phyloP scores from a whole-genome alignment of 108 stramenopile genomes.

The Aureococcus anophagefferens region DNA sequence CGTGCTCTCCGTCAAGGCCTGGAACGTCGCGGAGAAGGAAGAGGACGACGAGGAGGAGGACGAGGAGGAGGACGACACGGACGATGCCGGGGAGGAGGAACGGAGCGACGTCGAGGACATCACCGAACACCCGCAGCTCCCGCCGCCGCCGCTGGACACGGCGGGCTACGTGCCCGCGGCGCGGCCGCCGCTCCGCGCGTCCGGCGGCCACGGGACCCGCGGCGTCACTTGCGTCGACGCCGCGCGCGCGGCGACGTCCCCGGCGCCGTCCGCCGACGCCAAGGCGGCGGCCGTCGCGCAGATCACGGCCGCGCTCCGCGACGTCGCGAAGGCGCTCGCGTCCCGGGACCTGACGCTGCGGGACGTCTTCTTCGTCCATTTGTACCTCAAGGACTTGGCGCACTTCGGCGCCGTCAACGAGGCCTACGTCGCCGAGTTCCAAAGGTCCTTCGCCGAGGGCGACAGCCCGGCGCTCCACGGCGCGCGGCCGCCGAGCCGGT shows the following conservation, averaged over 20 bases:
- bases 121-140: too few relatives aligned
- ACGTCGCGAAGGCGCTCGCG: slow-evolving; percentile 5
- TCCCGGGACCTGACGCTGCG: slow-evolving; percentile 27
- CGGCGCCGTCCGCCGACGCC: too few relatives aligned
- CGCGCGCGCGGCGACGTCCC: too few relatives aligned
- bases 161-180: too few relatives aligned
- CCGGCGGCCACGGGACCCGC: too few relatives aligned
- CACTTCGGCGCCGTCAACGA: slow-evolving; percentile 75
- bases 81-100: too few relatives aligned
- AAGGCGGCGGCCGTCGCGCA: too few relatives aligned
- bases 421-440: slow-evolving; percentile 71
- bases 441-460: too few relatives aligned
- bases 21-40: not conserved
- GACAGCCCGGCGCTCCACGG: too few relatives aligned
- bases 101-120: not conserved
- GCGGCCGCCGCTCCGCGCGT: too few relatives aligned
- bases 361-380: slow-evolving; percentile 81
- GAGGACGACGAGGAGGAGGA: not conserved
- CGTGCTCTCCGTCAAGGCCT: not conserved
- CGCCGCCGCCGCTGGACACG: not conserved
- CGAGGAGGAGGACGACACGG: slow-evolving; percentile 12
- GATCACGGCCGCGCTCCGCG: slow-evolving; percentile 6
- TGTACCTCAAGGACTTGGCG: slow-evolving; percentile 79
- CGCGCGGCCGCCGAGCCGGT: slow-evolving; percentile 62
- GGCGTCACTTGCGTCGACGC: slow-evolving; percentile 18